Base-by-base conservation (phyloP, 768 basidiomycete genomes). In the Tylopilus balloui region DNA sequence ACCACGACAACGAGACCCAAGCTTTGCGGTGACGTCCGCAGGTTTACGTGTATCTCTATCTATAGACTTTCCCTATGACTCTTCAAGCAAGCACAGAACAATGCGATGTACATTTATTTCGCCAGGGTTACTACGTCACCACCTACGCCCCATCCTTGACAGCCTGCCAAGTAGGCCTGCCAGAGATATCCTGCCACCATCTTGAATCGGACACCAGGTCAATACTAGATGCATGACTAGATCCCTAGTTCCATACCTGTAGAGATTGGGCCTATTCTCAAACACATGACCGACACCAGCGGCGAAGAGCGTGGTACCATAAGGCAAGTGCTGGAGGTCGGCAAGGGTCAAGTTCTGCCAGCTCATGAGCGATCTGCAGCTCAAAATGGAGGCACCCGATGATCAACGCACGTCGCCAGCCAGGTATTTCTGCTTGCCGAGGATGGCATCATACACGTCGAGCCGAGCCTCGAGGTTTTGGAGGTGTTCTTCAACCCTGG, bases 251-350 rank as follows among this genome's bases (percentile, higher is more conserved):
- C 4, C 69, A 14, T 27, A 78, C 76, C 75, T 73, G 0, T 67
- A 50, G 3, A 80, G 70, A 51, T 78, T 75, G 7, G 76, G 75
- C 55, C 69, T 67, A 32, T 48, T 60, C 13, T 36, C 17, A 25
- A 65, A 52, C 17, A 78, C 50, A 10, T 70, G 49, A 10, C 66
- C 55, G 35, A 55, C 50, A 1, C 70, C 71, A 1, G 53, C 49
- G 1, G 7, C 13, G 17, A 36, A 47, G 24, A 74, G 54, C 39
- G 60, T 20, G n/a, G 39, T 45, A 17, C 73, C 77, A 42, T 73
- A 75, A 0, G 81, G 74, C 27, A 84, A 59, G 60, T 83, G 81
- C 63, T 74, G 76, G 11, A 84, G 68, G 58, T 84, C 83, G 4
- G 77, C 80, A 1, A 83, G 67, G 7, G 79, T 81, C 45, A 84